A percentile compares a stretch with the other conserved stretches of the same genome.
Evolutionary conservation across 352 stramenopile species (phyloP).

Genomic region (Phytophthora pluvialis): DNA sequence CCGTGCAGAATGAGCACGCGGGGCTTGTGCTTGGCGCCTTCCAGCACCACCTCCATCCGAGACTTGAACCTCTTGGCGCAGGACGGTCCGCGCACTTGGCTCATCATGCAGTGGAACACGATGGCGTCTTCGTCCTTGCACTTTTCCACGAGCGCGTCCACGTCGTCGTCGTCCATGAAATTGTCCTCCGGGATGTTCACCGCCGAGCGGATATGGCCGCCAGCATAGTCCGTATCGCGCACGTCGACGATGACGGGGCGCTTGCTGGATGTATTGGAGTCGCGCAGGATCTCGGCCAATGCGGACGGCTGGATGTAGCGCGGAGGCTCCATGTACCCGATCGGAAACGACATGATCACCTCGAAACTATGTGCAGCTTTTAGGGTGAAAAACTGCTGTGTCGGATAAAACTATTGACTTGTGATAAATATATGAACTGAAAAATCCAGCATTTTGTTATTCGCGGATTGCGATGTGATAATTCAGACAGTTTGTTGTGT

Average conservation of each 20-base stretch:
- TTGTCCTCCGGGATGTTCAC: conserved; percentile 82
- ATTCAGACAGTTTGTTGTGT: conserved; percentile 3
- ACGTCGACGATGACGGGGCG: conserved; percentile 77
- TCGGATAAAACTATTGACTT: conserved; percentile 7
- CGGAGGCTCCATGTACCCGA: conserved; percentile 46
- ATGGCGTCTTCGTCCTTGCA: conserved; percentile 70
- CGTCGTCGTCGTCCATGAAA: conserved; percentile 84
- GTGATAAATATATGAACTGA: not conserved
- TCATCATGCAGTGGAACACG: conserved; percentile 92
- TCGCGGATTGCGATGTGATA: conserved; percentile 1
- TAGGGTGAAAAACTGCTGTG: not conserved
- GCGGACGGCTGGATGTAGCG: conserved; percentile 57
- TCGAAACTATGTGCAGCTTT: not conserved
- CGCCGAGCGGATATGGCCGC: conserved; percentile 77
- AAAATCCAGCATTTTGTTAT: not conserved
- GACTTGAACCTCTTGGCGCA: conserved; percentile 79
- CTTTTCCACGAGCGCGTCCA: conserved; percentile 74
- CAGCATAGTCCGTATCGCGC: conserved; percentile 74
- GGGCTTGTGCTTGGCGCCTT: conserved; percentile 53
- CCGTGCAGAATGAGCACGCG: conserved; percentile 73
- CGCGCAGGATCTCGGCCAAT: conserved; percentile 63
- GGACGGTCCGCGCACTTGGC: conserved; percentile 80
- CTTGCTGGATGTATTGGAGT: conserved; percentile 26
- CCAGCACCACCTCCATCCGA: conserved; percentile 60
- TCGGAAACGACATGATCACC: conserved; percentile 25